A percentile compares a stretch with the other conserved stretches of the same genome.
Conservation (phyloP, 768 basidiomycete species). For the Gymnopilus dilepis region DNA sequence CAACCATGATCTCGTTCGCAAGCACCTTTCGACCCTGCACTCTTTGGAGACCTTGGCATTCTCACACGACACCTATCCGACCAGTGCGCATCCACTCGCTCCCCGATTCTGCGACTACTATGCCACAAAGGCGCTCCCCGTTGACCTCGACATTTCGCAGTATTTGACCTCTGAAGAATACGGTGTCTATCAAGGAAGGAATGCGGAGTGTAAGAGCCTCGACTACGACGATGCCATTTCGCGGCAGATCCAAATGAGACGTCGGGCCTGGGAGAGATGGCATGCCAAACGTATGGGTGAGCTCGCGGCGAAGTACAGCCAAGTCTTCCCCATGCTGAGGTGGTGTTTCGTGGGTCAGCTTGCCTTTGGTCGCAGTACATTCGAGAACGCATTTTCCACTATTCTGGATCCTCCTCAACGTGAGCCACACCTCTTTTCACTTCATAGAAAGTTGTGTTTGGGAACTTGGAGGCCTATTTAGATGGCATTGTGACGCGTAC, state of each 20-base stretch:
- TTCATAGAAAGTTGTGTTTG: slow-evolving; percentile 18
- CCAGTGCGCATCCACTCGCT: slow-evolving; percentile 29
- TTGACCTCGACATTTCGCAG: slow-evolving; percentile 19
- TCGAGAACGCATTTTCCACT: neutral
- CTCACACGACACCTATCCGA: slow-evolving; percentile 35
- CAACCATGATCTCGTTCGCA: slow-evolving; percentile 26
- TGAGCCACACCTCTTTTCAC: slow-evolving; percentile 12
- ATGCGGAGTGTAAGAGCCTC: too few species aligned
- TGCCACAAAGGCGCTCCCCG: slow-evolving; percentile 27
- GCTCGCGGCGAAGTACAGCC: slow-evolving; percentile 23
- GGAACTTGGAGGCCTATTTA: slow-evolving; percentile 19
- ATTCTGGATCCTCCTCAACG: neutral
- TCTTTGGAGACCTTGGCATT: slow-evolving; percentile 32
- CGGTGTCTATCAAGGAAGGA: slow-evolving; percentile 15
- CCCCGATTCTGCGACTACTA: slow-evolving; percentile 31
- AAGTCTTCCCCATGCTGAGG: slow-evolving; percentile 22
- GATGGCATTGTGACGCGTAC: too few species aligned
- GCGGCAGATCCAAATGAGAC: slow-evolving; percentile 18
- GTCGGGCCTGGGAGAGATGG: slow-evolving; percentile 37
- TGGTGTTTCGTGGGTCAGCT: slow-evolving; percentile 35
- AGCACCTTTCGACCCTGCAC: slow-evolving; percentile 27
- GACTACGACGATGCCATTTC: slow-evolving; percentile 16
- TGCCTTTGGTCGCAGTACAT: neutral
- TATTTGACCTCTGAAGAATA: slow-evolving; percentile 25
- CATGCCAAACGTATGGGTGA: slow-evolving; percentile 30